phyloP scores from a whole-genome alignment of 345 rosid species.

The Salix dunnii region DNA sequence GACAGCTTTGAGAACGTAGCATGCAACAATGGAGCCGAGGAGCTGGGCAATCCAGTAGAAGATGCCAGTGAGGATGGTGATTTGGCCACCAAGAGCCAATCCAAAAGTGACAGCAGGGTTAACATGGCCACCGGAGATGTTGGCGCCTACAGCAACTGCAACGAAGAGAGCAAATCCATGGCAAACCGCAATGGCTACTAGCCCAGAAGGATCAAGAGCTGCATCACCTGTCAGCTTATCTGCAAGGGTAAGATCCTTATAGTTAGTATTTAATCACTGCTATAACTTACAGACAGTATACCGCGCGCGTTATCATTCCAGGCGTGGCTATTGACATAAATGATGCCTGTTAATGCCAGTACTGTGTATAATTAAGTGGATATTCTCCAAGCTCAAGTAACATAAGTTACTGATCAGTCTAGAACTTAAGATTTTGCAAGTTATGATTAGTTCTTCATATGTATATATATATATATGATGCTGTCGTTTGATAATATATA shows the following conservation, averaged over 20 bases:
- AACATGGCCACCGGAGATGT: conserved; percentile 94
- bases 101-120: conserved; percentile 96
- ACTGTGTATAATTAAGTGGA: too few relatives aligned
- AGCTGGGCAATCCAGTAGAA: conserved; percentile 96
- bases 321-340: too few relatives aligned
- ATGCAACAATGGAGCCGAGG: conserved; percentile 78
- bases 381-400: background rate
- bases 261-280: too few relatives aligned
- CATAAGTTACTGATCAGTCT: background rate
- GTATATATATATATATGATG: too few relatives aligned
- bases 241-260: conserved; percentile 10
- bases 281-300: too few relatives aligned
- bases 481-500: too few relatives aligned
- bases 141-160: conserved; percentile 80
- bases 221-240: conserved; percentile 75
- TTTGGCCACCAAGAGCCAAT: conserved; percentile 86
- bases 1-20: conserved; percentile 66
- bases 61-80: conserved; percentile 80
- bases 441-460: too few relatives aligned
- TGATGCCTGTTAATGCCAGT: too few relatives aligned
- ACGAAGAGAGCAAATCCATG: conserved; percentile 93
- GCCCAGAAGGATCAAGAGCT: conserved; percentile 80
- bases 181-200: conserved; percentile 78
- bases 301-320: too few relatives aligned
- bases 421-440: background rate